Evolutionary conservation across 2,329 filamentous ascomycete species (phyloP).

Genomic region (Chaetomium olivaceum): DNA sequence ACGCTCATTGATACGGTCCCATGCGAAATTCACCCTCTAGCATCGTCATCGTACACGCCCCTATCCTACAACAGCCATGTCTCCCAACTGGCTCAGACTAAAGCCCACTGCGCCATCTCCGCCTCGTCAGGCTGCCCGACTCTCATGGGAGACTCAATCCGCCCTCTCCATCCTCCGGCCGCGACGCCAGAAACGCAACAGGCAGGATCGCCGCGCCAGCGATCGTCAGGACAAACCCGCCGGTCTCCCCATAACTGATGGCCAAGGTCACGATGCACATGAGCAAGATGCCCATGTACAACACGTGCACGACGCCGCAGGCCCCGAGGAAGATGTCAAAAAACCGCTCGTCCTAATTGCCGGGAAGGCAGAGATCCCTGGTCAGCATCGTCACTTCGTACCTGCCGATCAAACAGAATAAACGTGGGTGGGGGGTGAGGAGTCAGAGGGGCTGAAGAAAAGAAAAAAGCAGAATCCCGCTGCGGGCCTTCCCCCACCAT

Average conservation of each 20-base stretch:
- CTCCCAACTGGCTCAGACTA: neutral
- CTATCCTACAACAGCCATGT: too few relatives aligned
- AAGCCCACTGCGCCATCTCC: neutral
- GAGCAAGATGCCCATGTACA: slow-evolving; percentile 2
- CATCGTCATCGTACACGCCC: neutral
- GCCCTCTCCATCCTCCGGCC: slow-evolving; percentile 3
- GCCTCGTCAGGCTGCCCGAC: neutral
- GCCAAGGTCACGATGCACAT: neutral
- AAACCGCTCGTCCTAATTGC: neutral
- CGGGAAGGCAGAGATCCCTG: neutral
- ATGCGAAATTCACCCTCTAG: neutral
- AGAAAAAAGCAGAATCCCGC: neutral
- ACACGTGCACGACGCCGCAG: slow-evolving; percentile 1
- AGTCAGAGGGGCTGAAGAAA: neutral
- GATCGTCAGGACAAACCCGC: neutral
- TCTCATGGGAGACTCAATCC: slow-evolving; percentile 8
- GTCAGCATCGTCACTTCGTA: neutral
- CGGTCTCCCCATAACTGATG: slow-evolving; percentile 11
- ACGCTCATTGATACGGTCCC: neutral
- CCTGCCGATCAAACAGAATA: neutral
- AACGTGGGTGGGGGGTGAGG: neutral
- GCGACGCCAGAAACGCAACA: neutral
- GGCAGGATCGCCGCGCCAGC: neutral
- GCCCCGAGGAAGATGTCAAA: slow-evolving; percentile 5
- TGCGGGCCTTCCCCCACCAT: neutral